Conservation (phyloP, 768 basidiomycete species). For the Boletellus sp. region DNA sequence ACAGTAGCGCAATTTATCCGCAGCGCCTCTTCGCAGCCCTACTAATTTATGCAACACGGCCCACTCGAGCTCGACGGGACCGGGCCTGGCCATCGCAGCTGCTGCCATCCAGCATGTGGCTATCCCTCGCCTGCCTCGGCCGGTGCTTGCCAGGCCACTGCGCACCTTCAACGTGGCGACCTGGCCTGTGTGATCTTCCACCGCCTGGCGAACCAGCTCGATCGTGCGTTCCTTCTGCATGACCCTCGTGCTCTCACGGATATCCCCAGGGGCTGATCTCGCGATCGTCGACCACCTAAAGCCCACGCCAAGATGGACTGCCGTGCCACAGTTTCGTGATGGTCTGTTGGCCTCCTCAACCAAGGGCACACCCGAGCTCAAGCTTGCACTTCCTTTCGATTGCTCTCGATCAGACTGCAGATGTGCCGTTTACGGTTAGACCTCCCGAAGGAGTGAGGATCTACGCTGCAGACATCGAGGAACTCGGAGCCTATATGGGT, state of each 20-base stretch:
- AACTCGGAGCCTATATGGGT: constrained; percentile 42
- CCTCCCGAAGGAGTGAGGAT: constrained; percentile 35
- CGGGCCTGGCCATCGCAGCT: no score
- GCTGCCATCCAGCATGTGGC: no score
- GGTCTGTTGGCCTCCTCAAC: constrained; percentile 48
- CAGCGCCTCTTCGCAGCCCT: not conserved
- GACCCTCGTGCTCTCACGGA: constrained; percentile 2
- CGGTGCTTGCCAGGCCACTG: no score
- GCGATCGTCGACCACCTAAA: constrained; percentile 46
- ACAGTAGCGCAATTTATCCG: constrained; percentile 17
- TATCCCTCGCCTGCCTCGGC: no score
- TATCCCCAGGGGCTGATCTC: constrained; percentile 44
- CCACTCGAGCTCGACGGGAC: not conserved
- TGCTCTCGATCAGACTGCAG: constrained; percentile 39
- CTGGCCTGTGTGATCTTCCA: no score
- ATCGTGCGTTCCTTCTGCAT: constrained; percentile 26
- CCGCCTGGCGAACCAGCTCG: constrained; percentile 22
- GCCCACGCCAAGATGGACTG: constrained; percentile 37
- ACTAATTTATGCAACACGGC: constrained; percentile 6
- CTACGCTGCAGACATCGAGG: constrained; percentile 37
- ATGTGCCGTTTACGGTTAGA: constrained; percentile 42
- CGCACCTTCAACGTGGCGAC: no score
- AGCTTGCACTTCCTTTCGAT: not conserved
- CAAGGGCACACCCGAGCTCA: constrained; percentile 38
- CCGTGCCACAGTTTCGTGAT: constrained; percentile 36